phyloP scores from a whole-genome alignment of 2,329 filamentous ascomycete genomes.

The Passalora sequoiae region DNA sequence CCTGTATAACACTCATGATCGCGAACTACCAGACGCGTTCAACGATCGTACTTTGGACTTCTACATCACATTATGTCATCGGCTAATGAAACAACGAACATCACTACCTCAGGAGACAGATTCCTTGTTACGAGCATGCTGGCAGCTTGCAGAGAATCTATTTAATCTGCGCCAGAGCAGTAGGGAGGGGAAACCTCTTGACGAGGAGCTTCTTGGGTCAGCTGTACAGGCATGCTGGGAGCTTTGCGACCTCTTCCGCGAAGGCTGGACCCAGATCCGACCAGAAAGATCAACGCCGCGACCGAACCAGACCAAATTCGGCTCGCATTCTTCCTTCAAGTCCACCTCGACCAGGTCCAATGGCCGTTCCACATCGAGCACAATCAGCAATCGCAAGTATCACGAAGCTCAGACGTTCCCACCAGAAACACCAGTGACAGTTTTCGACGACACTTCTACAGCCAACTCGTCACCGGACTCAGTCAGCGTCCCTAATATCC shows the following conservation, averaged over 20 bases:
- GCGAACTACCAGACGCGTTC: slow-evolving; percentile 77
- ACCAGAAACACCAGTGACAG: slow-evolving; percentile 88
- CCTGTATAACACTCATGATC: slow-evolving; percentile 86
- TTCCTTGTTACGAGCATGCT: slow-evolving; percentile 76
- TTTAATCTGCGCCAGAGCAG: slow-evolving; percentile 82
- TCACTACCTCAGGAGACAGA: slow-evolving; percentile 77
- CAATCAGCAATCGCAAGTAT: slow-evolving; percentile 41
- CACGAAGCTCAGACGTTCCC: slow-evolving; percentile 44
- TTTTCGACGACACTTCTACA: slow-evolving; percentile 78
- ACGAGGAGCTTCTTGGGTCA: slow-evolving; percentile 79
- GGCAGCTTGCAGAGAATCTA: slow-evolving; percentile 86
- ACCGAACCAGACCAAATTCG: slow-evolving; percentile 71
- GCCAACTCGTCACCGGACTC: slow-evolving; percentile 73
- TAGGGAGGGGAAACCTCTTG: slow-evolving; percentile 64
- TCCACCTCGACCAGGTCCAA: slow-evolving; percentile 23
- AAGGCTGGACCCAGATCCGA: slow-evolving; percentile 83
- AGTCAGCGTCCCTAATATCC: slow-evolving; percentile 71
- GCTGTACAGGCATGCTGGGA: slow-evolving; percentile 94
- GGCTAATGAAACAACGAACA: slow-evolving; percentile 89
- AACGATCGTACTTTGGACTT: slow-evolving; percentile 87
- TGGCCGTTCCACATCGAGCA: slow-evolving; percentile 43
- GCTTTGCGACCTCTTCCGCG: slow-evolving; percentile 84
- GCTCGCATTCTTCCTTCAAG: slow-evolving; percentile 30
- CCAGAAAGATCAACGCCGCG: slow-evolving; percentile 82
- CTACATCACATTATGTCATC: slow-evolving; percentile 87